Evolutionary conservation across 2,329 filamentous ascomycete species (phyloP).

Genomic region (Penicillium italicum): DNA sequence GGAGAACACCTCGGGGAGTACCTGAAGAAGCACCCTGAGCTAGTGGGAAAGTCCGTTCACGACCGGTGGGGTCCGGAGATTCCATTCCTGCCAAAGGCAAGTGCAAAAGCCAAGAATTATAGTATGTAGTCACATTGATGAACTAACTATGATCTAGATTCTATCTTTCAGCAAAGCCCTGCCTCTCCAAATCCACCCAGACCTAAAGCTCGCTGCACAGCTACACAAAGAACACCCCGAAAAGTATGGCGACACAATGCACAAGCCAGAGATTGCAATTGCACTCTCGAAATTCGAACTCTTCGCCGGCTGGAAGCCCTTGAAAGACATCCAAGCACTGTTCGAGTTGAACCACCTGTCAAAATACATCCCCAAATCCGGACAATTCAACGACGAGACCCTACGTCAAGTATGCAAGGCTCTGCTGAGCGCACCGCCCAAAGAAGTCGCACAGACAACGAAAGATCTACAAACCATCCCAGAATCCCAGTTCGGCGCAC

Average conservation of each 20-base stretch:
- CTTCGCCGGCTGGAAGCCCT: constrained; percentile 70
- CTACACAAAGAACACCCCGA: constrained; percentile 63
- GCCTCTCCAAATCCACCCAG: constrained; percentile 70
- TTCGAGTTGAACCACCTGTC: constrained; percentile 55
- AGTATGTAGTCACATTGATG: background rate
- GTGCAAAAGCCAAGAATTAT: background rate
- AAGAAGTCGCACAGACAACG: constrained; percentile 53
- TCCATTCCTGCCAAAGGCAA: constrained; percentile 67
- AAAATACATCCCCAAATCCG: constrained; percentile 50
- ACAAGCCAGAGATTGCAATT: constrained; percentile 77
- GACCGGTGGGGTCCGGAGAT: constrained; percentile 62
- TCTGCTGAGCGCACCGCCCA: constrained; percentile 53
- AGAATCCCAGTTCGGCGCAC: constrained; percentile 48
- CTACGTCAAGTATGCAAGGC: constrained; percentile 55
- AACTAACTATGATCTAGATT: constrained; percentile 44
- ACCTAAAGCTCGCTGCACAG: constrained; percentile 62
- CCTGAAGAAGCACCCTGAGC: constrained; percentile 59
- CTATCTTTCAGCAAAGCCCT: constrained; percentile 72
- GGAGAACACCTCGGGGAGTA: constrained; percentile 63
- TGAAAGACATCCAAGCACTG: constrained; percentile 56
- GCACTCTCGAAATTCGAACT: constrained; percentile 69
- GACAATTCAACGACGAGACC: constrained; percentile 54
- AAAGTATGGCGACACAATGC: constrained; percentile 68
- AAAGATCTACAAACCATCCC: constrained; percentile 50
- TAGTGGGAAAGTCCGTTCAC: constrained; percentile 61